These are phyloP conservation scores for Candida anglica DNA, from an alignment of 805 yeast species.

Conservation along the genomic window DNA sequence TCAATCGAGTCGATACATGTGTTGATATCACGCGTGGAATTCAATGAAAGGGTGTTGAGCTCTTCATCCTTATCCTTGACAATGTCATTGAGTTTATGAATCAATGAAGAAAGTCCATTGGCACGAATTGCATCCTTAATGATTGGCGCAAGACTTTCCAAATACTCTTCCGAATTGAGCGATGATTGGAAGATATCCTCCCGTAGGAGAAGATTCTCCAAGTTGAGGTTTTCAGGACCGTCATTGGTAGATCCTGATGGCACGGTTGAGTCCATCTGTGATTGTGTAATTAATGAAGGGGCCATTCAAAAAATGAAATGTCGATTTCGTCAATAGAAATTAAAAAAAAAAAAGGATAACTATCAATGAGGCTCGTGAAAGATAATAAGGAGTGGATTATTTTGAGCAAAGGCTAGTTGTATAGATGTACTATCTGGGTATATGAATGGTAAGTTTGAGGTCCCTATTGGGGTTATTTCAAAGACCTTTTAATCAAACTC, in stretches of 20 bases:
- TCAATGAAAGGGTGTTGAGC: conserved; percentile 57
- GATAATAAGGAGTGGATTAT: too few species aligned
- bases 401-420: too few species aligned
- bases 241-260: too few species aligned
- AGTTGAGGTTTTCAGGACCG: conserved; percentile 21
- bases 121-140: conserved; percentile 58
- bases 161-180: conserved; percentile 58
- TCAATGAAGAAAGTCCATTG: conserved; percentile 52
- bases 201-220: conserved; percentile 35
- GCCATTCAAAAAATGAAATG: too few species aligned
- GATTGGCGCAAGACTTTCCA: conserved; percentile 78
- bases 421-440: too few species aligned
- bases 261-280: conserved; percentile 3
- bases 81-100: conserved; percentile 51
- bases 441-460: too few species aligned
- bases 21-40: conserved; percentile 53
- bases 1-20: conserved; percentile 61
- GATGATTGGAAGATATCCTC: conserved; percentile 44
- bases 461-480: too few species aligned
- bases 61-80: conserved; percentile 61
- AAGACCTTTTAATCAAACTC: too few species aligned
- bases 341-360: too few species aligned
- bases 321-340: too few species aligned
- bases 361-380: too few species aligned
- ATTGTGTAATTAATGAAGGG: background rate